Conservation (phyloP, 345 rosid genomes). For the Aquilaria malaccensis region DNA sequence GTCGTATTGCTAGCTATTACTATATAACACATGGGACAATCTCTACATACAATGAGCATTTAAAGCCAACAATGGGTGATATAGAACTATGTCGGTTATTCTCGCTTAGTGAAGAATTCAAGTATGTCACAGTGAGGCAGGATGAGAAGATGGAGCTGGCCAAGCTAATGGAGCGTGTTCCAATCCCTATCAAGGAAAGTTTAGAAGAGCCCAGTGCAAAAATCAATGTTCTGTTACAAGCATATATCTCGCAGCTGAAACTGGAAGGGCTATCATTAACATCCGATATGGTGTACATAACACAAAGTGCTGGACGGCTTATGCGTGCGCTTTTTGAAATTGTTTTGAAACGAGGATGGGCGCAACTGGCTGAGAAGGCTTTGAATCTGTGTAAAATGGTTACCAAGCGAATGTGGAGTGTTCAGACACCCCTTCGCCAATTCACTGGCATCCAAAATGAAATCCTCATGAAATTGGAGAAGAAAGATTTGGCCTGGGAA, state of each 20-base stretch:
- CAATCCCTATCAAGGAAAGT: constrained; percentile 92
- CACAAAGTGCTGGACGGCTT: constrained; percentile 98
- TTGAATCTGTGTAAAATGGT: constrained; percentile 90
- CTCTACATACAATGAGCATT: constrained; percentile 81
- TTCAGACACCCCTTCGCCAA: constrained; percentile 91
- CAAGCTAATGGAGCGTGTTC: constrained; percentile 86
- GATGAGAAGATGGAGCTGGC: constrained; percentile 99
- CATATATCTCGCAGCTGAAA: constrained; percentile 92
- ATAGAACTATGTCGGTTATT: constrained; percentile 86
- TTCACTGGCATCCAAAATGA: constrained; percentile 79
- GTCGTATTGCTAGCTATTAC: constrained; percentile 97
- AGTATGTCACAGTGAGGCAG: constrained; percentile 89
- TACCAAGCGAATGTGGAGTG: constrained; percentile 94
- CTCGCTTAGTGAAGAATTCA: constrained; percentile 91
- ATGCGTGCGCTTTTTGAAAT: constrained; percentile 90
- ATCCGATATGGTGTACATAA: constrained; percentile 89
- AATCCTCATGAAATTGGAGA: constrained; percentile 79
- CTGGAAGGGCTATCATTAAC: constrained; percentile 95
- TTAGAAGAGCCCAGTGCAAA: constrained; percentile 96
- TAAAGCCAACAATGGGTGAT: constrained; percentile 97
- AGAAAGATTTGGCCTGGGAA: constrained; percentile 97
- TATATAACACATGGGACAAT: constrained; percentile 92
- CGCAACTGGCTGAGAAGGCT: constrained; percentile 89
- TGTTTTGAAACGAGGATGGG: constrained; percentile 93
- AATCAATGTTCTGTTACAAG: constrained; percentile 89